Conservation (phyloP, 1,284 basidiomycete genomes). For the Blastosporella zonata region DNA sequence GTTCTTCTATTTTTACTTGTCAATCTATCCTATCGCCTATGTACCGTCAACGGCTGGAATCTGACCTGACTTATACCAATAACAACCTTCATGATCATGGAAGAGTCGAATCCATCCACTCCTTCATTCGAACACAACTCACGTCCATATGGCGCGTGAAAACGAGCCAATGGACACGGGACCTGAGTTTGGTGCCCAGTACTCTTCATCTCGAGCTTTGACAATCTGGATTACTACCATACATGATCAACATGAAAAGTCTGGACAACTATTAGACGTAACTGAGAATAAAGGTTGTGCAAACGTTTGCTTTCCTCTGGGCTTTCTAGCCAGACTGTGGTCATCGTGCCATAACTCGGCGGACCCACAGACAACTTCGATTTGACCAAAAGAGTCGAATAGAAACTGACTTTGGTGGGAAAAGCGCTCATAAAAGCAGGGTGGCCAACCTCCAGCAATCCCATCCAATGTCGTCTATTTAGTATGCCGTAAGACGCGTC, state of each 20-base stretch:
- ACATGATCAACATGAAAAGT: background rate
- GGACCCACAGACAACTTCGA: too few species aligned
- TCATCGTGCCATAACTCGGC: too few species aligned
- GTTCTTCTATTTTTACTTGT: too few species aligned
- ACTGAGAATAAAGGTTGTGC: slow-evolving; percentile 6
- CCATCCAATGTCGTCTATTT: too few species aligned
- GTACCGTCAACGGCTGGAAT: too few species aligned
- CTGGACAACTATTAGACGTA: background rate
- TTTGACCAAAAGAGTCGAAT: too few species aligned
- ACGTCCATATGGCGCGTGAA: background rate
- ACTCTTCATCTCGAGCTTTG: slow-evolving; percentile 6
- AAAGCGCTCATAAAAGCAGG: too few species aligned
- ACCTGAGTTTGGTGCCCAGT: slow-evolving; percentile 7
- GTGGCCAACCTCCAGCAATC: too few species aligned
- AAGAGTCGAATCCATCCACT: slow-evolving; percentile 8
- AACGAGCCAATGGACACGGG: slow-evolving; percentile 5
- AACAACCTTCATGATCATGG: background rate
- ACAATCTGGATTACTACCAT: slow-evolving; percentile 1
- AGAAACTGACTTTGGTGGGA: too few species aligned
- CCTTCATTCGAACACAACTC: slow-evolving; percentile 1
- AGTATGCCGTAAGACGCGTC: too few species aligned
- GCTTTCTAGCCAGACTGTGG: slow-evolving; percentile 18
- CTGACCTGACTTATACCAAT: too few species aligned
- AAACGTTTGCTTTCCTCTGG: slow-evolving; percentile 14
- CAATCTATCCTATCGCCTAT: too few species aligned